phyloP scores from a whole-genome alignment of 2,329 filamentous ascomycete genomes.

The Macrophomina tecta region DNA sequence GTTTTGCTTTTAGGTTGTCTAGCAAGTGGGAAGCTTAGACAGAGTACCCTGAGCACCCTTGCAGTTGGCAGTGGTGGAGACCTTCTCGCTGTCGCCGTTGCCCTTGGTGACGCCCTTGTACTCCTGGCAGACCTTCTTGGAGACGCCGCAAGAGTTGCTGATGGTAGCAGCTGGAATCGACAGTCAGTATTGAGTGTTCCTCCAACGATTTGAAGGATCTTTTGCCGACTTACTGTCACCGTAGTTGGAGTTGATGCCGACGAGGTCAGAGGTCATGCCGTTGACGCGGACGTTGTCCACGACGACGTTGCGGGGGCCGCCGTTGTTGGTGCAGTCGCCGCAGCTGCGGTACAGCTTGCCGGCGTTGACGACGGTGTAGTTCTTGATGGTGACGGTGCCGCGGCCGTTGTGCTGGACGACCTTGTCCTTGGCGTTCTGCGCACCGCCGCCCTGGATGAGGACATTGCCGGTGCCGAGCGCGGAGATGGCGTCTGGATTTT shows the following conservation, averaged over 20 bases:
- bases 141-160: slow-evolving; percentile 44
- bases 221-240: slow-evolving; percentile 42
- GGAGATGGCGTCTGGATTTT: slow-evolving; percentile 39
- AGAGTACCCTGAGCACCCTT: slow-evolving; percentile 31
- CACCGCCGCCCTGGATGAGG: slow-evolving; percentile 36
- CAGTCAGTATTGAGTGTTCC: not conserved
- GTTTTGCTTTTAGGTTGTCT: not conserved
- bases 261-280: slow-evolving; percentile 32
- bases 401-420: slow-evolving; percentile 42
- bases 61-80: slow-evolving; percentile 19
- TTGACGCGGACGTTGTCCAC: slow-evolving; percentile 42
- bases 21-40: slow-evolving; percentile 32
- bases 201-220: not conserved
- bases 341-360: slow-evolving; percentile 42
- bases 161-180: slow-evolving; percentile 43
- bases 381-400: slow-evolving; percentile 40
- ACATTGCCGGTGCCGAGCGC: slow-evolving; percentile 36
- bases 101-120: slow-evolving; percentile 33
- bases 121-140: slow-evolving; percentile 34
- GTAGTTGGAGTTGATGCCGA: slow-evolving; percentile 56
- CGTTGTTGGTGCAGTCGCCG: slow-evolving; percentile 40
- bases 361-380: slow-evolving; percentile 38
- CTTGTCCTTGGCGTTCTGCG: slow-evolving; percentile 37
- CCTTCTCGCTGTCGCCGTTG: slow-evolving; percentile 9
- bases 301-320: slow-evolving; percentile 45